A percentile compares a stretch with the other conserved stretches of the same genome.
phyloP scores from a whole-genome alignment of 306 rosid genomes.

The Trifolium fragiferum region DNA sequence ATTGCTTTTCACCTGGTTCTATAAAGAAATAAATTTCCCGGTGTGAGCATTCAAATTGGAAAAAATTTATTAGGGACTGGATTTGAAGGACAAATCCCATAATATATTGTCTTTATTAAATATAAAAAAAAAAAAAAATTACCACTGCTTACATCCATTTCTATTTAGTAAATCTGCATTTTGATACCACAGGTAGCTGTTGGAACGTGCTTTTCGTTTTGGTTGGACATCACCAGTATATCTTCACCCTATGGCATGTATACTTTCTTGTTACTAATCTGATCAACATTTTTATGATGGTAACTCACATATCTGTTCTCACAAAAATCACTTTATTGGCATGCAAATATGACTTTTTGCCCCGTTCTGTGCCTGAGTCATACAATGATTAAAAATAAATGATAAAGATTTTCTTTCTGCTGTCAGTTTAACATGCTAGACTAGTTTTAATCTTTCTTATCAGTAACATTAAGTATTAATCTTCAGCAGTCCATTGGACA shows the following conservation, averaged over 20 bases:
- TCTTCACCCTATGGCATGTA: constrained; percentile 99
- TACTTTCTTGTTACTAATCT: constrained; percentile 85
- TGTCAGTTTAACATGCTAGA: not conserved
- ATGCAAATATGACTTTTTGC: constrained; percentile 33
- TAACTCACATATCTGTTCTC: constrained; percentile 84
- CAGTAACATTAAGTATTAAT: not conserved
- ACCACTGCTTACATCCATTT: constrained; percentile 9
- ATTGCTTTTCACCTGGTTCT: no score
- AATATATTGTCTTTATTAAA: no score
- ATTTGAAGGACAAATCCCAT: not conserved
- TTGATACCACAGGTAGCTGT: constrained; percentile 73
- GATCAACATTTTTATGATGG: constrained; percentile 82
- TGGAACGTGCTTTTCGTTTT: constrained; percentile 81
- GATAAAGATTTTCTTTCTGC: not conserved
- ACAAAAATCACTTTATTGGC: constrained; percentile 42
- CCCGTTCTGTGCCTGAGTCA: constrained; percentile 36
- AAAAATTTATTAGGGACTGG: not conserved
- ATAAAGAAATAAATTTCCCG: no score
- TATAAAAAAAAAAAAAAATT: no score
- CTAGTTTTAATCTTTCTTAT: constrained; percentile 19
- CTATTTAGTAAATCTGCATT: constrained; percentile 38
- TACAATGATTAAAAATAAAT: constrained; percentile 24
- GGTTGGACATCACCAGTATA: constrained; percentile 73
- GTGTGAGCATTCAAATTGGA: constrained; percentile 13
- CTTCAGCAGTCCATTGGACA: constrained; percentile 23